Percentiles rank a stretch among this genome's conserved stretches.
Conservation (phyloP, 495 filamentous ascomycete species). For the Aspergillus ostianus region DNA sequence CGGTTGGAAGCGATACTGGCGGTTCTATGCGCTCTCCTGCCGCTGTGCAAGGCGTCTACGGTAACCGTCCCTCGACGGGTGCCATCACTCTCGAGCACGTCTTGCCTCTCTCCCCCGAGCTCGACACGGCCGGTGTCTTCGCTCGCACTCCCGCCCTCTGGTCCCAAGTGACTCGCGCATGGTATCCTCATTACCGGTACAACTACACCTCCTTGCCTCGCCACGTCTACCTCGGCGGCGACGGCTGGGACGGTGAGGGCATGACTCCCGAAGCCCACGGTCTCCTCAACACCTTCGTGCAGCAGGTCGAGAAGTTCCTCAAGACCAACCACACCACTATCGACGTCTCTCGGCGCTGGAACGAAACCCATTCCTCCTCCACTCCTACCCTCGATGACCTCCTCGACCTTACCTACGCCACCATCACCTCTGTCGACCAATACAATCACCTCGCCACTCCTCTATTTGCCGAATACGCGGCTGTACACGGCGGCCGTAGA, state of each 20-base stretch:
- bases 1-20: slow-evolving; percentile 49
- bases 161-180: slow-evolving; percentile 41
- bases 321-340: slow-evolving; percentile 32
- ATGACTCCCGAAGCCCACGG: slow-evolving; percentile 26
- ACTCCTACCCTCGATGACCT: slow-evolving; percentile 32
- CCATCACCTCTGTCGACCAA: slow-evolving; percentile 52
- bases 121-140: slow-evolving; percentile 51
- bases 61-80: slow-evolving; percentile 28
- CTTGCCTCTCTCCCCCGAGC: slow-evolving; percentile 40
- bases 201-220: slow-evolving; percentile 26
- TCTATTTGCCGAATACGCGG: slow-evolving; percentile 53
- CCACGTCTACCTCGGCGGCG: slow-evolving; percentile 15
- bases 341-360: slow-evolving; percentile 40
- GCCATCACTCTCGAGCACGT: slow-evolving; percentile 30
- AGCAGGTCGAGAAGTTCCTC: slow-evolving; percentile 40
- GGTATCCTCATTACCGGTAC: slow-evolving; percentile 43
- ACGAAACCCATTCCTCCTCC: slow-evolving; percentile 34
- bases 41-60: slow-evolving; percentile 36
- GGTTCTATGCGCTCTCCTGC: slow-evolving; percentile 40
- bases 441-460: slow-evolving; percentile 45
- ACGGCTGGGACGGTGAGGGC: slow-evolving; percentile 4
- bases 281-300: slow-evolving; percentile 38
- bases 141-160: slow-evolving; percentile 47
- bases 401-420: slow-evolving; percentile 38
- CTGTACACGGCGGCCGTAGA: slow-evolving; percentile 40